These are phyloP conservation scores for Begonia fuchsioides DNA, from an alignment of 306 rosid species.

Conservation along the genomic window DNA sequence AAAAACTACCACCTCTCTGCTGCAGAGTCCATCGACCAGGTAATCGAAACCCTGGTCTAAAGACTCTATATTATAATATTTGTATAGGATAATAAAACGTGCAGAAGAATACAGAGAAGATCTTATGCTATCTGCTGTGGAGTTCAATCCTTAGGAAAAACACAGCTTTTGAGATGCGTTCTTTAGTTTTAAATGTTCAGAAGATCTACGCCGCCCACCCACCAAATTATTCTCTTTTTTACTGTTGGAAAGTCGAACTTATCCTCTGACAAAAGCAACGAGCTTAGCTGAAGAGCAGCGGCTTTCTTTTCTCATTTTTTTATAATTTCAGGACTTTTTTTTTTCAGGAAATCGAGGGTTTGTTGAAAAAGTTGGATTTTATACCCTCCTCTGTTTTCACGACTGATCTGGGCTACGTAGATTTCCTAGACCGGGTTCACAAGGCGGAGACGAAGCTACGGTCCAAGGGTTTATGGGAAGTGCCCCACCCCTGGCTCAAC, in stretches of 20 bases:
- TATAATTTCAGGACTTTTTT: not conserved
- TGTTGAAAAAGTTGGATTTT: constrained; percentile 45
- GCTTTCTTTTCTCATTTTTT: not conserved
- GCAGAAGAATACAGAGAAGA: constrained; percentile 44
- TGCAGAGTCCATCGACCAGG: constrained; percentile 54
- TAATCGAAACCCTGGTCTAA: too few relatives aligned
- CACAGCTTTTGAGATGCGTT: constrained; percentile 16
- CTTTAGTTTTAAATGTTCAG: constrained; percentile 10
- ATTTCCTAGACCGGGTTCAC: constrained; percentile 87
- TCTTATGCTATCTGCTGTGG: constrained; percentile 46
- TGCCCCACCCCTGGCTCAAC: constrained; percentile 96
- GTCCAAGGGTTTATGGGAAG: constrained; percentile 80
- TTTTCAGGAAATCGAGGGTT: constrained; percentile 45
- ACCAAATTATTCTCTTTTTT: constrained; percentile 33
- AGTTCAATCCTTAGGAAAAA: constrained; percentile 25
- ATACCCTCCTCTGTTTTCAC: constrained; percentile 63
- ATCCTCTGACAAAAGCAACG: constrained; percentile 23
- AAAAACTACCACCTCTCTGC: constrained; percentile 48
- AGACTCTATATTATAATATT: not conserved
- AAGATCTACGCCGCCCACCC: constrained; percentile 29
- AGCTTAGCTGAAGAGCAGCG: constrained; percentile 5
- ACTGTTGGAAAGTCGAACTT: constrained; percentile 10
- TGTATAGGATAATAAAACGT: constrained; percentile 12
- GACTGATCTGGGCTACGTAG: constrained; percentile 71
- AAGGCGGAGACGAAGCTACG: constrained; percentile 86